Evolutionary conservation across 73 alveolate species (phyloP).

Genomic region (Tetrahymena borealis): DNA sequence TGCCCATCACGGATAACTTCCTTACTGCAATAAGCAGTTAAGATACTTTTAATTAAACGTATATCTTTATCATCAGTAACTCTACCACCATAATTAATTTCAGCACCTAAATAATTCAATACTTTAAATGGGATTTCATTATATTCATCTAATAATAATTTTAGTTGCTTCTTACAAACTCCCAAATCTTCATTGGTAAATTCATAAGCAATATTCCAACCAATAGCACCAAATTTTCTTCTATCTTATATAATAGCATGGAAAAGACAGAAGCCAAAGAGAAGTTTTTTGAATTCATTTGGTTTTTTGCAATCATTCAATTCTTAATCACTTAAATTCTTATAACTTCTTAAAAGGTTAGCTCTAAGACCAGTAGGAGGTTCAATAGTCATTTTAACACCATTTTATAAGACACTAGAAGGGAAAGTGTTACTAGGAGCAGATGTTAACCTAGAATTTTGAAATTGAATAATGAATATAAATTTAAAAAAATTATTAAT

Average conservation of each 20-base stretch:
- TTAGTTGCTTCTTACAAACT: constrained; percentile 89
- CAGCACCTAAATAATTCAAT: constrained; percentile 86
- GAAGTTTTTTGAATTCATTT: constrained; percentile 71
- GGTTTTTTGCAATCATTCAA: constrained; percentile 97
- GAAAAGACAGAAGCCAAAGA: constrained; percentile 98
- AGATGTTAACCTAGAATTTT: constrained; percentile 91
- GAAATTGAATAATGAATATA: constrained; percentile 68
- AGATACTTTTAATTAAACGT: constrained; percentile 85
- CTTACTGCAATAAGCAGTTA: constrained; percentile 78
- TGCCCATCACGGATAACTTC: constrained; percentile 80
- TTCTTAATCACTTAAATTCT: constrained; percentile 86
- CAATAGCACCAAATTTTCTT: constrained; percentile 96
- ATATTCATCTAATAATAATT: constrained; percentile 86
- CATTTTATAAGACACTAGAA: constrained; percentile 74
- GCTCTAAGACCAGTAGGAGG: constrained; percentile 96
- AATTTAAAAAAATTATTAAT: constrained; percentile 39
- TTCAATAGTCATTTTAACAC: constrained; percentile 90
- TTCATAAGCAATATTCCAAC: constrained; percentile 95
- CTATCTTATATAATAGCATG: constrained; percentile 99
- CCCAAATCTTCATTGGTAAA: constrained; percentile 92
- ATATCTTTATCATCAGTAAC: constrained; percentile 95
- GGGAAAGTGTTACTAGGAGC: constrained; percentile 92
- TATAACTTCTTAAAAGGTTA: constrained; percentile 88
- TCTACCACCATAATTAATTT: constrained; percentile 95
- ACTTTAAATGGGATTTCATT: constrained; percentile 89